Evolutionary conservation across 2,329 filamentous ascomycete species (phyloP).

Genomic region (Colletotrichum destructivum): DNA sequence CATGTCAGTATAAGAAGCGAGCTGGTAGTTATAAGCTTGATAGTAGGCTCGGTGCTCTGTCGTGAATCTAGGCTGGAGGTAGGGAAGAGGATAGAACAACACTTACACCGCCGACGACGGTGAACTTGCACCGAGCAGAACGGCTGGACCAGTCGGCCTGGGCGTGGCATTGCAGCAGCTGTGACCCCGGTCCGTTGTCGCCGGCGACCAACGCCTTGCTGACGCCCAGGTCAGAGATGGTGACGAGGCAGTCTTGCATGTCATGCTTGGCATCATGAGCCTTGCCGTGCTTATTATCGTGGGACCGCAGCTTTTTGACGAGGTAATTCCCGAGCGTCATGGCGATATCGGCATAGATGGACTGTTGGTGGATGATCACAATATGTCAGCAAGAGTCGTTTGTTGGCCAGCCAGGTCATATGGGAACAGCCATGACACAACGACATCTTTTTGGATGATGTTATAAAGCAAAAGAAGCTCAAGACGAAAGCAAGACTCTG

Average conservation of each 20-base stretch:
- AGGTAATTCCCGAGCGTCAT: slow-evolving; percentile 18
- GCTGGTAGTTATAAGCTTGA: too few relatives aligned
- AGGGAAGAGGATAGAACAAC: not conserved
- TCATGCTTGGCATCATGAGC: not conserved
- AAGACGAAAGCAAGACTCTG: too few relatives aligned
- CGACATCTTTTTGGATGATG: not conserved
- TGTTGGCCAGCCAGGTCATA: not conserved
- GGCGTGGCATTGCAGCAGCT: not conserved
- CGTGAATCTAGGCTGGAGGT: not conserved
- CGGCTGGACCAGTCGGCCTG: not conserved
- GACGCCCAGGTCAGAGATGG: not conserved
- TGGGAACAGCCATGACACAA: not conserved
- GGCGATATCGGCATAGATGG: slow-evolving; percentile 20
- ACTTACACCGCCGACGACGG: not conserved
- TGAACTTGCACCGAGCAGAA: not conserved
- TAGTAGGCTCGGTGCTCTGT: not conserved
- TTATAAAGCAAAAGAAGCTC: too few relatives aligned
- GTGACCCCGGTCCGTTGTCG: not conserved
- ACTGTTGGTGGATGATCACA: not conserved
- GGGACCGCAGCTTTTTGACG: slow-evolving; percentile 8
- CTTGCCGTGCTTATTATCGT: not conserved
- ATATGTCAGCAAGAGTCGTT: not conserved
- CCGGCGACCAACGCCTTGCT: not conserved
- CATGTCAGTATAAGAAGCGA: too few relatives aligned
- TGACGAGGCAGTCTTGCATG: not conserved